phyloP scores from a whole-genome alignment of 306 rosid genomes.

The Morella rubra region DNA sequence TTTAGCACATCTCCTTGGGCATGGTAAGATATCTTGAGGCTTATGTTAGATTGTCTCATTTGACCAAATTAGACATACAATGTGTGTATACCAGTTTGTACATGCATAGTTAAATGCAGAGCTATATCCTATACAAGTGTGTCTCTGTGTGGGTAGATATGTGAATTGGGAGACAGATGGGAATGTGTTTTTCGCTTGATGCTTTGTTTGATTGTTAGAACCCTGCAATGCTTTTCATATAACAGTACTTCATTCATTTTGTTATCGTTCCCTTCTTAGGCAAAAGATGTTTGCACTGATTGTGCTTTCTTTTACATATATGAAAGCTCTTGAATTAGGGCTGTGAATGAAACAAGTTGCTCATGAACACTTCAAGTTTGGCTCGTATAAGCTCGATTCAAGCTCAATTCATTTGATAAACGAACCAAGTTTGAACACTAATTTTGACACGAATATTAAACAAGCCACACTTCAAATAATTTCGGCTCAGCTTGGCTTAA shows the following conservation, averaged over 20 bases:
- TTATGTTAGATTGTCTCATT: conserved; percentile 6
- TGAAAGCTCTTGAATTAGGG: not conserved
- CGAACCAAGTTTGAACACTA: too few relatives aligned
- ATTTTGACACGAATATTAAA: too few relatives aligned
- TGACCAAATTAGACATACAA: not conserved
- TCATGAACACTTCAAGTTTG: too few relatives aligned
- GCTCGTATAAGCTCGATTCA: too few relatives aligned
- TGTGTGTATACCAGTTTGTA: not conserved
- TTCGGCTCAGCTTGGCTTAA: too few relatives aligned
- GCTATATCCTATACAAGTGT: not conserved
- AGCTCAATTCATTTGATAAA: too few relatives aligned
- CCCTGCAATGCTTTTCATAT: not conserved
- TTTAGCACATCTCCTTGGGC: conserved; percentile 94
- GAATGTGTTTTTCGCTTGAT: not conserved
- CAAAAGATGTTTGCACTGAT: not conserved
- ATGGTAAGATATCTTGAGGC: conserved; percentile 57
- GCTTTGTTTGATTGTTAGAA: not conserved
- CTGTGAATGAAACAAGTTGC: too few relatives aligned
- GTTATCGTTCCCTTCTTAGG: not conserved
- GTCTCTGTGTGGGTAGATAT: not conserved
- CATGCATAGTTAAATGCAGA: not conserved
- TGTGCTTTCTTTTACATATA: conserved; percentile 1
- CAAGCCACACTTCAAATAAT: too few relatives aligned
- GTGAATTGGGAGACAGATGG: not conserved
- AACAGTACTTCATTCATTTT: not conserved